A percentile compares a stretch with the other conserved stretches of the same genome.
Evolutionary conservation across 345 rosid species (phyloP).

Genomic region (Lepidium sativum): DNA sequence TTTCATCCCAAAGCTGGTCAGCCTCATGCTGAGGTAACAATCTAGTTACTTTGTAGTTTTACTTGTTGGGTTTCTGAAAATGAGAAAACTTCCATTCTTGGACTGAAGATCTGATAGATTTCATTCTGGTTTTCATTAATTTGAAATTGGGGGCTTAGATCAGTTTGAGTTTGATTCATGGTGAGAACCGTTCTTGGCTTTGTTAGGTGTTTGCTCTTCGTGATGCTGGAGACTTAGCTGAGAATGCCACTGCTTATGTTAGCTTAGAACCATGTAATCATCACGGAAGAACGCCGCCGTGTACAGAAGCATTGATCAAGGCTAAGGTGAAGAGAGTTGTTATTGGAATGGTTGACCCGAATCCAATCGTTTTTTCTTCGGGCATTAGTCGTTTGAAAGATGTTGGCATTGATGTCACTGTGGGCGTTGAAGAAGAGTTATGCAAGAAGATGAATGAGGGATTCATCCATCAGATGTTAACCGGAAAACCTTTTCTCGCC

Average conservation of each 20-base stretch:
- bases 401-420: constrained; percentile 62
- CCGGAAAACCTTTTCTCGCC: constrained; percentile 58
- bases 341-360: constrained; percentile 80
- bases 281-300: constrained; percentile 89
- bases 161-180: constrained; percentile 1
- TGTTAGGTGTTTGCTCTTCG: constrained; percentile 78
- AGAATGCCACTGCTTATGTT: constrained; percentile 80
- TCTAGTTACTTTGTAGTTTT: not conserved
- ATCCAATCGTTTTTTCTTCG: constrained; percentile 78
- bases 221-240: constrained; percentile 71
- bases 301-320: constrained; percentile 72
- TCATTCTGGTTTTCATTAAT: not conserved
- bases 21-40: constrained; percentile 89
- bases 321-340: constrained; percentile 81
- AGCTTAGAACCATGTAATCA: constrained; percentile 93
- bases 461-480: constrained; percentile 59
- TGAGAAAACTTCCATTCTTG: constrained; percentile 3
- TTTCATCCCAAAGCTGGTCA: constrained; percentile 96
- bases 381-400: constrained; percentile 52
- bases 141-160: constrained; percentile 33
- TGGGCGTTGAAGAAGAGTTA: constrained; percentile 62
- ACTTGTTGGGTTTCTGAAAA: constrained; percentile 12
- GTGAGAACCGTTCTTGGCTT: not conserved
- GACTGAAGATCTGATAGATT: not conserved
- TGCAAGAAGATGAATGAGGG: constrained; percentile 81